These are phyloP conservation scores for Chytriomyces sp. DNA, from an alignment of 192 early-diverging fungal genomes.

Conservation along the genomic window DNA sequence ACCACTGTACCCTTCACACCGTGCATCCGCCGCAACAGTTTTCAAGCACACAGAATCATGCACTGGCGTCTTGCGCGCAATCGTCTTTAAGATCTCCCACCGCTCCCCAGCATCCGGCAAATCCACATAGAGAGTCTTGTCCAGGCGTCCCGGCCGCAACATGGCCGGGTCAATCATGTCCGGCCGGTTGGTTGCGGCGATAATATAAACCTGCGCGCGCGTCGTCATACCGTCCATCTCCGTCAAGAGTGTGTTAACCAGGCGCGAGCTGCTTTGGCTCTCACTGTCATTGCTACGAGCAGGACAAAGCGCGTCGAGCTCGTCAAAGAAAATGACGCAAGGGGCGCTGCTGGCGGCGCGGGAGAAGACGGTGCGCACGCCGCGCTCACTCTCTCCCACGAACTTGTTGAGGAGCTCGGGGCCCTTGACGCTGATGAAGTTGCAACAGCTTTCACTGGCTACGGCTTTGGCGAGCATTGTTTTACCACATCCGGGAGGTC, in stretches of 20 bases:
- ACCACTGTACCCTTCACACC: constrained; percentile 62
- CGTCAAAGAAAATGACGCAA: constrained; percentile 98
- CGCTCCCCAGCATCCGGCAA: constrained; percentile 81
- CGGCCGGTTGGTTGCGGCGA: constrained; percentile 97
- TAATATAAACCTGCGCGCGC: constrained; percentile 88
- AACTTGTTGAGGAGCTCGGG: constrained; percentile 98
- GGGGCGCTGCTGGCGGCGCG: constrained; percentile 90
- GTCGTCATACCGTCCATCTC: constrained; percentile 95
- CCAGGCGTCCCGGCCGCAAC: constrained; percentile 94
- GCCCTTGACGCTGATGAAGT: constrained; percentile 98
- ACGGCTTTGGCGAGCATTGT: constrained; percentile 97
- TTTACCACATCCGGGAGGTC: constrained; percentile 96
- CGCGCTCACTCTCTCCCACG: constrained; percentile 97
- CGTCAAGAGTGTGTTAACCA: constrained; percentile 96
- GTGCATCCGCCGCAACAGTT: constrained; percentile 43
- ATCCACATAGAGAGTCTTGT: constrained; percentile 97
- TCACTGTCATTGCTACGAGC: constrained; percentile 83
- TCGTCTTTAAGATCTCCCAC: constrained; percentile 79
- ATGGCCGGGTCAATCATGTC: constrained; percentile 98
- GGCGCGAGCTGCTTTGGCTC: constrained; percentile 86
- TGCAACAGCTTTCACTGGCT: constrained; percentile 95
- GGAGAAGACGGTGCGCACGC: constrained; percentile 92
- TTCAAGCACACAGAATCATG: constrained; percentile 46
- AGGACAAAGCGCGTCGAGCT: constrained; percentile 92
- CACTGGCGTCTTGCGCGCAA: constrained; percentile 53